Conservation (phyloP, 164 flowering plant species). For the Stephania yunnanensis region DNA sequence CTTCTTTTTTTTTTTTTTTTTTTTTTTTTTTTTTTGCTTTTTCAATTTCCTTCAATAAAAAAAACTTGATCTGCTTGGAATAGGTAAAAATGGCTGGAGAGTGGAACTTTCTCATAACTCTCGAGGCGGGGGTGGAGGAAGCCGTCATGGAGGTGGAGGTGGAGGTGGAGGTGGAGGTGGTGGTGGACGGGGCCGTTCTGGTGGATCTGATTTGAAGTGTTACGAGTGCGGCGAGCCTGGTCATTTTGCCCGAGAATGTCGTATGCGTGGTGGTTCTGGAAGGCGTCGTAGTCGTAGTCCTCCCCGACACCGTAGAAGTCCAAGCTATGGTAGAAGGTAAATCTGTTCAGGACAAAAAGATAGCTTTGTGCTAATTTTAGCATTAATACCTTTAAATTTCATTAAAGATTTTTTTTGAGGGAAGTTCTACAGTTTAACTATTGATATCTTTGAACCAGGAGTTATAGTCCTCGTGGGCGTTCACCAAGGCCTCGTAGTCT, state of each 20-base stretch:
- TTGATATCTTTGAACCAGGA: conserved; percentile 36
- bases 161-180: too few species aligned
- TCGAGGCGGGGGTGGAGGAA: conserved; percentile 45
- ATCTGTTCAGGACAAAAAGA: background rate
- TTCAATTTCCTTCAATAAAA: background rate
- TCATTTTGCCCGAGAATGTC: conserved; percentile 95
- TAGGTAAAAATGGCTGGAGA: conserved; percentile 96
- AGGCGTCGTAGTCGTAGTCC: conserved; percentile 87
- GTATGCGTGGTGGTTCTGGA: conserved; percentile 64
- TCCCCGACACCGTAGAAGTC: conserved; percentile 77
- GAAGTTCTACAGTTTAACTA: background rate
- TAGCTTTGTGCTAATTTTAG: background rate
- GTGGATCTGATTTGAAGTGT: conserved; percentile 87
- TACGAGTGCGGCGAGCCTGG: conserved; percentile 98
- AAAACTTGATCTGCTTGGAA: background rate
- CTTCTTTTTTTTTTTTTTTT: background rate
- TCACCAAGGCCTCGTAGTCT: conserved; percentile 69
- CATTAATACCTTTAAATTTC: background rate
- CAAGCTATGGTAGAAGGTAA: conserved; percentile 92
- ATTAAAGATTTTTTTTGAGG: too few species aligned
- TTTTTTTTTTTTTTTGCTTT: too few species aligned
- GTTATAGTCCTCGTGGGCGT: conserved; percentile 77
- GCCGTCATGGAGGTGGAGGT: conserved; percentile 42
- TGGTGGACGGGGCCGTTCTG: conserved; percentile 65
- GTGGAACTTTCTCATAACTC: conserved; percentile 92